These are phyloP conservation scores for Fusarium incarnatum DNA, from an alignment of 2,329 filamentous ascomycete genomes.

Conservation along the genomic window DNA sequence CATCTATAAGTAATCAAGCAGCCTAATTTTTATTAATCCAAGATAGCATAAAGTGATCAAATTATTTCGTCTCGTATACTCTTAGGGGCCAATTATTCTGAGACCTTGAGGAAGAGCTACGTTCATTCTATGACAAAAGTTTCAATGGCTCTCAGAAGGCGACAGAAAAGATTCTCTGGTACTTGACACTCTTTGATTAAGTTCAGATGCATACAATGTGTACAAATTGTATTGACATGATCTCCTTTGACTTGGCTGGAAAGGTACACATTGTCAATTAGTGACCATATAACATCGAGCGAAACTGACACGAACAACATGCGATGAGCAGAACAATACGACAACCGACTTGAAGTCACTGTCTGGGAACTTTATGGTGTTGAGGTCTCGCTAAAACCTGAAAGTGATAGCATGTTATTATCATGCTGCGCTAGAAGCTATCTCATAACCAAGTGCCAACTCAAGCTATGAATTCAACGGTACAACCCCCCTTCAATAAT, in stretches of 20 bases:
- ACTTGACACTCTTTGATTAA: neutral
- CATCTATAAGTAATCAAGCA: too few relatives aligned
- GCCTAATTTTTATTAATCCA: neutral
- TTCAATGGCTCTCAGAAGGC: neutral
- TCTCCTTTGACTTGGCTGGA: neutral
- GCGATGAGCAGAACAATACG: neutral
- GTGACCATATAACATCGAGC: neutral
- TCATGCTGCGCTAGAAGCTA: neutral
- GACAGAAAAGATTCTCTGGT: neutral
- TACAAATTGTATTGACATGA: neutral
- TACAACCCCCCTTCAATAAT: neutral
- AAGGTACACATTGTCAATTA: too few relatives aligned
- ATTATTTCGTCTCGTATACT: too few relatives aligned
- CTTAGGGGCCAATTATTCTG: too few relatives aligned
- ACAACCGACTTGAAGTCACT: neutral
- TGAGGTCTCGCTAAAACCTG: neutral
- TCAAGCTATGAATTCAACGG: neutral
- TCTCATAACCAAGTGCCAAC: neutral
- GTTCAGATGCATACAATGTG: neutral
- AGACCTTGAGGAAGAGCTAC: fast-evolving
- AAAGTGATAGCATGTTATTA: neutral
- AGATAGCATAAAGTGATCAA: too few relatives aligned
- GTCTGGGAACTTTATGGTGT: neutral
- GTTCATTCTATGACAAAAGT: neutral
- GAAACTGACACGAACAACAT: neutral